Conservation (phyloP, 768 basidiomycete species). For the Amanita pallidorosea region DNA sequence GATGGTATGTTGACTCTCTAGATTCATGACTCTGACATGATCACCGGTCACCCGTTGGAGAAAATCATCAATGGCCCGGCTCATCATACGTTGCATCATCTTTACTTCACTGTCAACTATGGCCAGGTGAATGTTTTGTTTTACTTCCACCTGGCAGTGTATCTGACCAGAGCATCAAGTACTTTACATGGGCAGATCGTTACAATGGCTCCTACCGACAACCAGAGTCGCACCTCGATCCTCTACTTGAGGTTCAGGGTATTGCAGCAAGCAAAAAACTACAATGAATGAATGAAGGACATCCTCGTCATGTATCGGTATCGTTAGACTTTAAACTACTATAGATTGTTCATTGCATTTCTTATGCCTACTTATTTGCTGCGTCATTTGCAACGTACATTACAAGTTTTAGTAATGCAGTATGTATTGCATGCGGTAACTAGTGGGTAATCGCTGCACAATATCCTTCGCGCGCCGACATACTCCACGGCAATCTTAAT, state of each 20-base stretch:
- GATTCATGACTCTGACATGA: slow-evolving; percentile 99
- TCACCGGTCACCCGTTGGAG: slow-evolving; percentile 83
- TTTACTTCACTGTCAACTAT: slow-evolving; percentile 96
- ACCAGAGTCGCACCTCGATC: slow-evolving; percentile 77
- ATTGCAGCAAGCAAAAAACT: slow-evolving; percentile 13
- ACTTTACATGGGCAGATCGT: slow-evolving; percentile 94
- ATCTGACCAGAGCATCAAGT: slow-evolving; percentile 36
- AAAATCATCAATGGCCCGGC: slow-evolving; percentile 94
- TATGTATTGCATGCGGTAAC: too few species aligned
- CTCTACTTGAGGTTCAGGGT: slow-evolving; percentile 57
- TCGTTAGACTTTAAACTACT: not conserved
- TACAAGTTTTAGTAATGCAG: not conserved
- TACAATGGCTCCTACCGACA: slow-evolving; percentile 81
- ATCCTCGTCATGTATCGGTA: not conserved
- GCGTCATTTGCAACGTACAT: not conserved
- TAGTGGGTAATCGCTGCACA: too few species aligned
- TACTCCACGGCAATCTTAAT: too few species aligned
- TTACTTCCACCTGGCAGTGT: not conserved
- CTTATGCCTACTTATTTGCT: slow-evolving; percentile 1
- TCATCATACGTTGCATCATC: slow-evolving; percentile 93
- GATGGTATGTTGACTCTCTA: slow-evolving; percentile 16
- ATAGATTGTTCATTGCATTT: not conserved
- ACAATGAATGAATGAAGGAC: slow-evolving; percentile 12
- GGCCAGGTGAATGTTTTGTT: slow-evolving; percentile 49
- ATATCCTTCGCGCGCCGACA: too few species aligned